Conservation (phyloP, 2,329 filamentous ascomycete genomes). For the Cercospora zeina region DNA sequence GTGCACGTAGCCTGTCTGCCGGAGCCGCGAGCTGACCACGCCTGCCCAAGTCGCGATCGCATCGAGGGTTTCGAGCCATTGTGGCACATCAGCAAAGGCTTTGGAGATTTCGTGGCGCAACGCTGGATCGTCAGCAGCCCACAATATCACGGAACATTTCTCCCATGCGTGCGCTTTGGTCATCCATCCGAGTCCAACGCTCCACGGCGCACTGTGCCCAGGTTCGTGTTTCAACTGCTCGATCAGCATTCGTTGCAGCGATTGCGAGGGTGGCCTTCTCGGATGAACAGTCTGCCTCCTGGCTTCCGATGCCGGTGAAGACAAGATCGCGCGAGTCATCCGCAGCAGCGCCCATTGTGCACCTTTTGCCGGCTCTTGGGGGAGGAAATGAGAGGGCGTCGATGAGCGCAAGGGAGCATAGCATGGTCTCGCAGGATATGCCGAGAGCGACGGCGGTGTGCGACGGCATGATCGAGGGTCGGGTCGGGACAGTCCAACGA, state of each 20-base stretch:
- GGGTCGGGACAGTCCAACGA: background rate
- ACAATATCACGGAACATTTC: background rate
- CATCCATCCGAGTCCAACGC: background rate
- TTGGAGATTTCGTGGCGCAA: background rate
- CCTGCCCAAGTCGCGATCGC: background rate
- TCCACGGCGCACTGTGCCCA: background rate
- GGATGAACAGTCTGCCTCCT: constrained; percentile 28
- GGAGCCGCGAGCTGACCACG: background rate
- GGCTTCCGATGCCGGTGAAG: constrained; percentile 26
- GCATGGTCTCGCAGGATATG: constrained; percentile 6
- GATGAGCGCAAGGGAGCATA: background rate
- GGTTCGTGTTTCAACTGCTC: background rate
- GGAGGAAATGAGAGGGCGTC: background rate
- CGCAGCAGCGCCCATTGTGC: background rate
- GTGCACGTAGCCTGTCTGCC: background rate
- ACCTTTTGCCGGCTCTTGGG: background rate
- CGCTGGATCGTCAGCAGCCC: background rate
- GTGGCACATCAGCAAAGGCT: background rate
- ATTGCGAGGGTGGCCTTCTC: constrained; percentile 31
- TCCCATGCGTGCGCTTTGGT: background rate
- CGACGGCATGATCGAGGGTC: background rate
- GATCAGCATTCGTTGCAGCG: background rate
- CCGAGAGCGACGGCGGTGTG: background rate
- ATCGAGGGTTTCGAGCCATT: background rate
- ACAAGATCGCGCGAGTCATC: constrained; percentile 23